Evolutionary conservation across 2,329 filamentous ascomycete species (phyloP).

Genomic region (Aspergillus aculeatinus): DNA sequence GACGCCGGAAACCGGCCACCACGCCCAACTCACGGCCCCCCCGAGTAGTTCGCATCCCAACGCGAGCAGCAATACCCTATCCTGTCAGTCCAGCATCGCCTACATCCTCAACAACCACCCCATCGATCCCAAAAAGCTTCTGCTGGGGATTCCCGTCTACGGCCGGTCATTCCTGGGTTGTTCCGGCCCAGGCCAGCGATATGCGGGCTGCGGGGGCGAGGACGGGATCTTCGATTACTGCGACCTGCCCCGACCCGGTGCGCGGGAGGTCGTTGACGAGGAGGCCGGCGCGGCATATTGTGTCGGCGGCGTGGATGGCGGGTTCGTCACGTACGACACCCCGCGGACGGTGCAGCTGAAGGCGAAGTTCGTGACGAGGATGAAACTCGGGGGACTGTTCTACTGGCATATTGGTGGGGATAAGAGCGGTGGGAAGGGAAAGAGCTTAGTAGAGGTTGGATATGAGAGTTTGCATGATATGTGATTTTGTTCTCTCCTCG

Average conservation of each 20-base stretch:
- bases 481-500: conserved; percentile 15
- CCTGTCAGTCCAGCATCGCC: conserved; percentile 64
- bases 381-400: conserved; percentile 71
- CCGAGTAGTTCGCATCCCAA: conserved; percentile 28
- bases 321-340: conserved; percentile 79
- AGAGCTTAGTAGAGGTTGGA: conserved; percentile 62
- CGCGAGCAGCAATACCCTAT: conserved; percentile 41
- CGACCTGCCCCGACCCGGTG: conserved; percentile 61
- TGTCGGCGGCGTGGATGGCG: conserved; percentile 63
- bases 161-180: conserved; percentile 72
- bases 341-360: conserved; percentile 74
- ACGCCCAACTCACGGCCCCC: conserved; percentile 69
- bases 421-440: conserved; percentile 55
- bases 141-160: conserved; percentile 73
- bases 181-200: conserved; percentile 63
- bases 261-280: conserved; percentile 68
- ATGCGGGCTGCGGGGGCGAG: conserved; percentile 54
- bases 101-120: conserved; percentile 62
- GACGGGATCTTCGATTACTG: conserved; percentile 73
- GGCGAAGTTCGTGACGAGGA: conserved; percentile 69
- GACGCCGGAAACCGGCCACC: conserved; percentile 67
- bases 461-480: conserved; percentile 55
- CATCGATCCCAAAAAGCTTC: conserved; percentile 68
- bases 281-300: conserved; percentile 69
- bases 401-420: conserved; percentile 81